phyloP scores from a whole-genome alignment of 1,284 basidiomycete species.

The Earliella scabrosa region DNA sequence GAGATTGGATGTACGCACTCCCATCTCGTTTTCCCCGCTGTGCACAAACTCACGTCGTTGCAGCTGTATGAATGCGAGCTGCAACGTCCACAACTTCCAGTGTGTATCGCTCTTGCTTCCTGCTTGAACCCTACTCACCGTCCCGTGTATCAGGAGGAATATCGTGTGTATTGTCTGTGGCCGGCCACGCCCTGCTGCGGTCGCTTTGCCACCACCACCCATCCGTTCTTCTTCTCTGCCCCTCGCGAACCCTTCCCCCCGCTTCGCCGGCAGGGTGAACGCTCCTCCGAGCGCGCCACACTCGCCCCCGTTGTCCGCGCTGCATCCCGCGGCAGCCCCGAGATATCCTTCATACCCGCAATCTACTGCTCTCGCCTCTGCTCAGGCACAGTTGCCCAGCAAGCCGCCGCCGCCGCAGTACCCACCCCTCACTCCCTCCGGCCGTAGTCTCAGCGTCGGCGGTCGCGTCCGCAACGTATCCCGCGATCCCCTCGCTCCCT shows the following conservation, averaged over 20 bases:
- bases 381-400: conserved; percentile 16
- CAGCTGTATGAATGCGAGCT: conserved; percentile 63
- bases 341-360: conserved; percentile 7
- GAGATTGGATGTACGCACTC: conserved; percentile 78
- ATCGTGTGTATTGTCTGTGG: conserved; percentile 75
- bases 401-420: conserved; percentile 47
- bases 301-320: conserved; percentile 2
- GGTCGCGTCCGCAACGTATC: conserved; percentile 81
- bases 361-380: conserved; percentile 11
- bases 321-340: background rate
- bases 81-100: conserved; percentile 78
- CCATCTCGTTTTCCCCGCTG: background rate
- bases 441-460: conserved; percentile 70
- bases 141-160: conserved; percentile 67
- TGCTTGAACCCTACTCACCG: conserved; percentile 30
- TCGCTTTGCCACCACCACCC: conserved; percentile 24
- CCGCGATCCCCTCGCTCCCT: conserved; percentile 66
- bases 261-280: conserved; percentile 26
- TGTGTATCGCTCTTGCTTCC: conserved; percentile 39
- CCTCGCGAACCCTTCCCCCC: conserved; percentile 27
- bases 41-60: conserved; percentile 1
- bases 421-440: conserved; percentile 78
- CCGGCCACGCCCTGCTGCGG: conserved; percentile 49
- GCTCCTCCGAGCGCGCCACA: conserved; percentile 6
- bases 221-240: conserved; percentile 19